These are phyloP conservation scores for Allium cepa DNA, from an alignment of 106 monocot genomes.

Conservation along the genomic window DNA sequence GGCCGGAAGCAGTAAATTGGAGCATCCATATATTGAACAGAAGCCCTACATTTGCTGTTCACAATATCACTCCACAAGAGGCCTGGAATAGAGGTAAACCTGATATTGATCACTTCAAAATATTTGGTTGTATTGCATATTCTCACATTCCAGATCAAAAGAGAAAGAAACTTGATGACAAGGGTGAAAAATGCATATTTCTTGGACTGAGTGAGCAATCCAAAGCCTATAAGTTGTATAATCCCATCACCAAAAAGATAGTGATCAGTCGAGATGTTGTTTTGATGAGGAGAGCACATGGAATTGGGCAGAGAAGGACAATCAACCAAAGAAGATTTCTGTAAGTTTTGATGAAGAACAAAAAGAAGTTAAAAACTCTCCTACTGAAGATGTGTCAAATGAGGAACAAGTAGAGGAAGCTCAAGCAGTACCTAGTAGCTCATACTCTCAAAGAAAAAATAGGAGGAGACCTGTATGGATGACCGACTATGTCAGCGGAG, in stretches of 20 bases:
- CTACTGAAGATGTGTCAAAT: too few relatives aligned
- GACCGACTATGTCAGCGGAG: background rate
- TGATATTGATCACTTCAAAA: background rate
- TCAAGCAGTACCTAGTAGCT: background rate
- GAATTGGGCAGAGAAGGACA: background rate
- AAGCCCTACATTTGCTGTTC: constrained; percentile 3
- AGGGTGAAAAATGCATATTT: background rate
- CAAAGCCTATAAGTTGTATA: constrained; percentile 4
- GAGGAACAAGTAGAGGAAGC: background rate
- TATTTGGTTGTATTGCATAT: constrained; percentile 1
- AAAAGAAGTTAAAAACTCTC: too few relatives aligned
- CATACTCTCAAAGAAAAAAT: background rate
- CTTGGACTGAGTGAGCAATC: background rate
- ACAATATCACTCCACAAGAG: constrained; percentile 3
- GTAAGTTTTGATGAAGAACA: background rate
- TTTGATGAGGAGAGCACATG: background rate
- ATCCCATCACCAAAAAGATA: background rate
- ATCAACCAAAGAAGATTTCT: background rate
- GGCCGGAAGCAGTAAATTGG: constrained; percentile 4
- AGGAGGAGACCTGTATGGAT: background rate
- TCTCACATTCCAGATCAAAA: background rate
- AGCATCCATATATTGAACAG: constrained; percentile 7
- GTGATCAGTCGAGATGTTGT: background rate
- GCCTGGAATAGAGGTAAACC: constrained; percentile 1
- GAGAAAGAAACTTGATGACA: background rate